A percentile compares a stretch with the other conserved stretches of the same genome.
Evolutionary conservation across 306 rosid species (phyloP).

Genomic region (Vicia faba): DNA sequence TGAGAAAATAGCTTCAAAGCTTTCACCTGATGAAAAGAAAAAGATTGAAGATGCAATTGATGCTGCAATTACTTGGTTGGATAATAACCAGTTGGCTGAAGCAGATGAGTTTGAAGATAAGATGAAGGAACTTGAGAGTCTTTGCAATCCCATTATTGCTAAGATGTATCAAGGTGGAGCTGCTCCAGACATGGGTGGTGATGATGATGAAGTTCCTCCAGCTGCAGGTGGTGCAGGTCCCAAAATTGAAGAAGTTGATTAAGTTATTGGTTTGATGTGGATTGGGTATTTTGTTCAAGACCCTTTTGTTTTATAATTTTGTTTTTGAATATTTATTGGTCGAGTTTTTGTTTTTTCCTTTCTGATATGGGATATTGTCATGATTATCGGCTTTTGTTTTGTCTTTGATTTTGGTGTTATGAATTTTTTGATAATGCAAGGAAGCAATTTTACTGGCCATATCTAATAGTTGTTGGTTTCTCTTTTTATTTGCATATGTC

Average conservation of each 20-base stretch:
- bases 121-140: conserved; percentile 18
- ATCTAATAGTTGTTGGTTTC: no score
- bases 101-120: no score
- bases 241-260: conserved; percentile 76
- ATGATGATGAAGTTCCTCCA: no score
- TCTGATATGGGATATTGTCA: not conserved
- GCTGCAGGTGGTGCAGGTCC: conserved; percentile 69
- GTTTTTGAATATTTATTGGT: not conserved
- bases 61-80: conserved; percentile 36
- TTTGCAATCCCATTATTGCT: conserved; percentile 72
- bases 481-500: no score
- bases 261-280: conserved; percentile 12
- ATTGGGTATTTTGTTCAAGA: no score
- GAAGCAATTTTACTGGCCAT: not conserved
- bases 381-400: not conserved
- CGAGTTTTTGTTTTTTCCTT: not conserved
- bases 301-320: not conserved
- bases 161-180: no score
- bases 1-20: conserved; percentile 65
- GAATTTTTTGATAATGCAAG: not conserved
- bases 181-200: no score
- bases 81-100: no score
- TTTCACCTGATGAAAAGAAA: conserved; percentile 54
- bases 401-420: not conserved
- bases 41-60: conserved; percentile 69